Percentiles rank a stretch among this genome's conserved stretches.
Conservation (phyloP, 129 eudicot species). For the Helianthus tuberosus region DNA sequence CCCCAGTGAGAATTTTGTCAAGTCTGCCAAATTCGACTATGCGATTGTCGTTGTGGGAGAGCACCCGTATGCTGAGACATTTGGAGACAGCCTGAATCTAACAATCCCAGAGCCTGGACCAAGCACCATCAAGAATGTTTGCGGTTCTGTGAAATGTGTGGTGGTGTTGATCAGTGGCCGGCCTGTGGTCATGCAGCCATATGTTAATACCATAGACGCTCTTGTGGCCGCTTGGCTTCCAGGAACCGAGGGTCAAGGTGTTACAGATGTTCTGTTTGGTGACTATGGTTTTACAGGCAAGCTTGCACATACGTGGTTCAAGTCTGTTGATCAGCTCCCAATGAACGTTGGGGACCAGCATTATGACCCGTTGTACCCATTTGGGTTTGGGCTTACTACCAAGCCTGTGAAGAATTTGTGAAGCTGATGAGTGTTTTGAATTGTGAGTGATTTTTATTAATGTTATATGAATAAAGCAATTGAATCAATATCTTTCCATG, state of each 20-base stretch:
- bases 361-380: constrained; percentile 75
- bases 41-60: constrained; percentile 91
- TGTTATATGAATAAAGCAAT: constrained; percentile 32
- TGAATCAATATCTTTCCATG: constrained; percentile 15
- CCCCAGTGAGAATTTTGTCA: constrained; percentile 51
- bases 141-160: constrained; percentile 68
- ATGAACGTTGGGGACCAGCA: constrained; percentile 82
- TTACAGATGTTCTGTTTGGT: constrained; percentile 77
- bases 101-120: constrained; percentile 62
- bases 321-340: constrained; percentile 75
- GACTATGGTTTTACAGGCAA: constrained; percentile 80
- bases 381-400: constrained; percentile 72
- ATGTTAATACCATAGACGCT: constrained; percentile 55
- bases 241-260: constrained; percentile 78
- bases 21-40: constrained; percentile 54
- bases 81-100: constrained; percentile 69
- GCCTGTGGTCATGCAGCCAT: constrained; percentile 75
- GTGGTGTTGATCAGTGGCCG: constrained; percentile 70
- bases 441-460: constrained; percentile 3
- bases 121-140: constrained; percentile 56
- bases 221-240: constrained; percentile 89
- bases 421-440: constrained; percentile 15
- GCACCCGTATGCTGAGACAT: constrained; percentile 74
- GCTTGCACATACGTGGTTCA: constrained; percentile 76
- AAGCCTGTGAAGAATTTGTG: constrained; percentile 38